These are phyloP conservation scores for Apocynum venetum DNA, from an alignment of 257 asterid genomes.

Conservation along the genomic window DNA sequence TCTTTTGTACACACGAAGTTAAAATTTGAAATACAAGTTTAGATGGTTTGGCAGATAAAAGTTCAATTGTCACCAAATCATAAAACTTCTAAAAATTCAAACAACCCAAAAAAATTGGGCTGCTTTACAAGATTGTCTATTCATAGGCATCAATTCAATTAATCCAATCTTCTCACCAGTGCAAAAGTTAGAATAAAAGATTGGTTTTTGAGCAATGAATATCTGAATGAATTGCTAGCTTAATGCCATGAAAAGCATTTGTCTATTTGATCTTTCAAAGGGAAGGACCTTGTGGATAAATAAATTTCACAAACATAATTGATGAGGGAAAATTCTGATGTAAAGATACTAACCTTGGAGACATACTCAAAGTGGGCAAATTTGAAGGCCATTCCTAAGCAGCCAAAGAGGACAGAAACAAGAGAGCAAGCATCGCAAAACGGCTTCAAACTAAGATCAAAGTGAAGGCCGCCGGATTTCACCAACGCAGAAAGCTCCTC, in stretches of 20 bases:
- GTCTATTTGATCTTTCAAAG: not conserved
- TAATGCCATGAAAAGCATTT: not conserved
- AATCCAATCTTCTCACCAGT: not conserved
- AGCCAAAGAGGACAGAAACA: constrained; percentile 86
- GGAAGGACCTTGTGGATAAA: no score
- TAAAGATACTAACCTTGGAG: constrained; percentile 56
- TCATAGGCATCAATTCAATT: not conserved
- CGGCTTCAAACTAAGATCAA: constrained; percentile 65
- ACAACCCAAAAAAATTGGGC: not conserved
- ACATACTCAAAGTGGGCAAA: constrained; percentile 87
- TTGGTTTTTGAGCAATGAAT: not conserved
- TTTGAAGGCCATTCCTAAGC: constrained; percentile 84
- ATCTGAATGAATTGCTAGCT: not conserved
- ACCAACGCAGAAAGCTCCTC: constrained; percentile 64
- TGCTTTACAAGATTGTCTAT: not conserved
- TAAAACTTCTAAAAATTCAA: no score
- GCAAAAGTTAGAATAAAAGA: not conserved
- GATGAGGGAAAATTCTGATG: not conserved
- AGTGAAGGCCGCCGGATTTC: constrained; percentile 37
- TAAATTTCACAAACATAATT: not conserved
- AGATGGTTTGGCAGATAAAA: no score
- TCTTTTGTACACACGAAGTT: no score
- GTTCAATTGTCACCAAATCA: not conserved
- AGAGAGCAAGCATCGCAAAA: constrained; percentile 84
- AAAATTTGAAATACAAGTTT: no score